Base-by-base conservation (phyloP, 257 asterid species). In the Scutellaria baicalensis region DNA sequence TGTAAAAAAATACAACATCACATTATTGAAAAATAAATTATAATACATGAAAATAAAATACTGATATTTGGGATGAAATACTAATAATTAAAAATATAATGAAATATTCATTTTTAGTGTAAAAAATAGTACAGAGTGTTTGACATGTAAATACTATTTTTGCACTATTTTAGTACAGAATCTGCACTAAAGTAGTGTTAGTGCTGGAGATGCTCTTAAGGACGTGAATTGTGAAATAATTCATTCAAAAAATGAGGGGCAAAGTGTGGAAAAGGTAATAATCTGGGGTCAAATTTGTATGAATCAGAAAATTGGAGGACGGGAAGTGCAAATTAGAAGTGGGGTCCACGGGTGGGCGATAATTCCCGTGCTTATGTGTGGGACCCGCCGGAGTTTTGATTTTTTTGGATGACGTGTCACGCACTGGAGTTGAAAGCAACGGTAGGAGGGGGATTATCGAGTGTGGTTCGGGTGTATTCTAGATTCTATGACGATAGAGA, bases 261-360 rank as follows among this genome's bases (percentile, higher is more conserved):
- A 1, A 39, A 5, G 2, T 23, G 9, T 43, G 58, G 3, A 42
- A 76, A 44, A 4, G n/a, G 33, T 55, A 27, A 8, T 47, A 14
- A 0, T 17, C 35, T 5, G 71, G 72, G 78, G 54, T 8, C 21
- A 7, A 39, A 35, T 6, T 54, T 48, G 31, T 16, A 61, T 50
- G 49, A 44, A 40, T 12, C 7, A 12, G 5, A 48, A 43, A 14
- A 12, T 1, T 17, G 72, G 71, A 55, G 73, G 36, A 3, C 16
- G 23, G 56, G 35, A 50, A 48, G 59, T 79, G 45, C 44, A 8
- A 55, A 69, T 47, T 60, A 23, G 57, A 57, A 11, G 80, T 65
- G 80, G 87, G 92, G 79, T 31, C 88, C 82, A 12, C 2, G 2
- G 49, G 51, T 44, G 69, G 85, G 81, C 85, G 89, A 84, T 78